Conservation (phyloP, 1,139 yeast genomes). For the Pichia sp. region DNA sequence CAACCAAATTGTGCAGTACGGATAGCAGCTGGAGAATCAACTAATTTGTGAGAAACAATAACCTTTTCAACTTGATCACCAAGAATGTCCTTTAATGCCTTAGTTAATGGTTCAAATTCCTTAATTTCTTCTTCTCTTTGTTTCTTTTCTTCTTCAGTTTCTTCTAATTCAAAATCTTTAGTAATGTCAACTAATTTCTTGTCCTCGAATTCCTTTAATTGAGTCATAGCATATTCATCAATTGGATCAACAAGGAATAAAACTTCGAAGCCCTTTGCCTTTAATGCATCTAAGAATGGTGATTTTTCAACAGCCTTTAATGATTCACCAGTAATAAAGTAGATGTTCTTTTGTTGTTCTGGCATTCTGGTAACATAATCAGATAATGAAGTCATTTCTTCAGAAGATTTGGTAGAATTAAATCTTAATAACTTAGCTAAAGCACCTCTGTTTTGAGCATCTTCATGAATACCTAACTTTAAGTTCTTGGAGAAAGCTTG, state of each 20-base stretch:
- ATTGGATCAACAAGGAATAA: constrained; percentile 98
- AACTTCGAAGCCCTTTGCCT: constrained; percentile 98
- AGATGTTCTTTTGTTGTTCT: constrained; percentile 98
- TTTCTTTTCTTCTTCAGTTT: constrained; percentile 95
- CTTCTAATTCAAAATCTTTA: constrained; percentile 98
- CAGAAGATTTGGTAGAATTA: constrained; percentile 93
- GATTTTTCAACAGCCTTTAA: constrained; percentile 96
- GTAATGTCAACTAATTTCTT: constrained; percentile 98
- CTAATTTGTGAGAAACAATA: constrained; percentile 94
- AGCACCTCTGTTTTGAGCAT: constrained; percentile 92
- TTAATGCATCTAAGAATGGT: constrained; percentile 98
- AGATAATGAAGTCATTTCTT: constrained; percentile 88
- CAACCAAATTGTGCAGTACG: constrained; percentile 99
- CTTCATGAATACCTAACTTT: constrained; percentile 99
- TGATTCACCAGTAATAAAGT: constrained; percentile 98
- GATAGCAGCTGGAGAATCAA: constrained; percentile 99
- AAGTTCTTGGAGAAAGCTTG: constrained; percentile 96
- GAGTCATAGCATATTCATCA: constrained; percentile 99
- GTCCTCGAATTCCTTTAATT: constrained; percentile 98
- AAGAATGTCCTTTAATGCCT: constrained; percentile 91
- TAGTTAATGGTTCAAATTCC: constrained; percentile 89
- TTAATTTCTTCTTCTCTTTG: constrained; percentile 88
- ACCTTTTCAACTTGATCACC: constrained; percentile 99
- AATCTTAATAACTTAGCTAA: constrained; percentile 95
- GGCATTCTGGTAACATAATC: constrained; percentile 99